A percentile compares a stretch with the other conserved stretches of the same genome.
phyloP scores from a whole-genome alignment of 345 rosid genomes.

The Aegle marmelos region DNA sequence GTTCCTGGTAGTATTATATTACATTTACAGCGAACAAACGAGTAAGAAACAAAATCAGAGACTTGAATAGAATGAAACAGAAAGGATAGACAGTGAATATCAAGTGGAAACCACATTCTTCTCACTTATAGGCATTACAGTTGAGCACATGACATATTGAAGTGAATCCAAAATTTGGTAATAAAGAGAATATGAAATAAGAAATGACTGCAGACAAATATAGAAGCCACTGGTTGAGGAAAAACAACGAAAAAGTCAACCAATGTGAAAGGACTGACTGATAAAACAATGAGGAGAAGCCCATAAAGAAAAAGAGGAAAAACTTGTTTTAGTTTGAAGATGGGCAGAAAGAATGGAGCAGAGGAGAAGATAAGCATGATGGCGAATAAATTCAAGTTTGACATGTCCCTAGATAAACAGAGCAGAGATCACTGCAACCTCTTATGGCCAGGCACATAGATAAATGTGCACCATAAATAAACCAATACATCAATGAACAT shows the following conservation, averaged over 20 bases:
- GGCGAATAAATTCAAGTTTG: neutral
- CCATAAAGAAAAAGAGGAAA: neutral
- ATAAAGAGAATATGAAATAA: neutral
- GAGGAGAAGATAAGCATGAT: neutral
- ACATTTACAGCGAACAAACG: neutral
- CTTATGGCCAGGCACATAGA: neutral
- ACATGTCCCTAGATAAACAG: neutral
- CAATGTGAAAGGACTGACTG: neutral
- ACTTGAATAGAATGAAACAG: neutral
- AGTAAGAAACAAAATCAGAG: neutral
- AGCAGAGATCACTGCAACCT: neutral
- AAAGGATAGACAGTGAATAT: neutral
- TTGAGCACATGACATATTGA: neutral
- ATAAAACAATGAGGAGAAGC: neutral
- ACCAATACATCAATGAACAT: neutral
- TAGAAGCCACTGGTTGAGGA: neutral
- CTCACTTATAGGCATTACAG: neutral
- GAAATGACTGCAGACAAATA: neutral
- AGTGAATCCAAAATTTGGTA: neutral
- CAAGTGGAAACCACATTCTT: neutral
- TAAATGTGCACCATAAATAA: neutral
- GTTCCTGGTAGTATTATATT: neutral
- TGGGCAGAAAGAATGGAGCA: neutral
- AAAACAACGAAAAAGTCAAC: neutral
- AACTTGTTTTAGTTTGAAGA: neutral